phyloP scores from a whole-genome alignment of 2,329 filamentous ascomycete species.

The Fusarium sp. region DNA sequence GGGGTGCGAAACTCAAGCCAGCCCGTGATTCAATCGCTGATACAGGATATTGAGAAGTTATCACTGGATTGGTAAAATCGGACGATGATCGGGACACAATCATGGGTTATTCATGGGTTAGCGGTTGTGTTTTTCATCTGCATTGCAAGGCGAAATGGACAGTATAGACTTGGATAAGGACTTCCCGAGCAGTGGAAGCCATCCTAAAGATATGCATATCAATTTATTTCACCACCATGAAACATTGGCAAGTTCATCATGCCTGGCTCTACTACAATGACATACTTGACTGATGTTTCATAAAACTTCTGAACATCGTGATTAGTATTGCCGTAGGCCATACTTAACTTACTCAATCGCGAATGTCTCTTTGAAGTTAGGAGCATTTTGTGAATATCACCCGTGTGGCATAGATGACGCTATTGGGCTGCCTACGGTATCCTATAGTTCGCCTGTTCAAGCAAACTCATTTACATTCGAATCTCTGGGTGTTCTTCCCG shows the following conservation, averaged over 20 bases:
- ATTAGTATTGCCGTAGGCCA: too few relatives aligned
- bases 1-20: constrained; percentile 51
- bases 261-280: not conserved
- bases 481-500: not conserved
- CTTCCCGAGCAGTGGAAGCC: not conserved
- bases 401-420: not conserved
- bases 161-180: not conserved
- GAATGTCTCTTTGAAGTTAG: not conserved
- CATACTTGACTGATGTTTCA: not conserved
- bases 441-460: not conserved
- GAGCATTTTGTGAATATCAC: not conserved
- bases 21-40: constrained; percentile 50
- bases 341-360: too few relatives aligned
- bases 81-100: not conserved
- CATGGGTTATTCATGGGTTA: not conserved
- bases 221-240: not conserved
- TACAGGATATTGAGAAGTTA: constrained; percentile 42
- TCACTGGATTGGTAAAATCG: constrained; percentile 51
- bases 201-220: not conserved
- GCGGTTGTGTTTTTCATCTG: constrained; percentile 1
- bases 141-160: constrained; percentile 11
- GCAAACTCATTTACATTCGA: not conserved
- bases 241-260: not conserved
- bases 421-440: not conserved
- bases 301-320: too few relatives aligned